These are phyloP conservation scores for Alternaria burnsii DNA, from an alignment of 2,329 filamentous ascomycete genomes.

Conservation along the genomic window DNA sequence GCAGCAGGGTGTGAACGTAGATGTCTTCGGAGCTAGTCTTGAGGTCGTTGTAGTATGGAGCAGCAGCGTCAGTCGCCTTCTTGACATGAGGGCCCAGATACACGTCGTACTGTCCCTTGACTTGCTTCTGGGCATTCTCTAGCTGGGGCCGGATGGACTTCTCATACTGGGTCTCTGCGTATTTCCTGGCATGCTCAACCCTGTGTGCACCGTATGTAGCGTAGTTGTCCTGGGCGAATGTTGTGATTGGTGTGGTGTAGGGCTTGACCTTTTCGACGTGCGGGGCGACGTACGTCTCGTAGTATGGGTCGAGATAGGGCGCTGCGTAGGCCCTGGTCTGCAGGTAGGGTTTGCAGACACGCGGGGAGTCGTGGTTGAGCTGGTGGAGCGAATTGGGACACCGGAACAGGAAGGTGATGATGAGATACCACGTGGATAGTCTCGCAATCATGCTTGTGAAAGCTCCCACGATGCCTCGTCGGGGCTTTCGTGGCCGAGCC, in stretches of 20 bases:
- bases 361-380: slow-evolving; percentile 74
- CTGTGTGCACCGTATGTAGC: slow-evolving; percentile 78
- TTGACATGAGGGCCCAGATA: slow-evolving; percentile 77
- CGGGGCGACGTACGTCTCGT: slow-evolving; percentile 81
- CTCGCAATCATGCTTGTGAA: slow-evolving; percentile 46
- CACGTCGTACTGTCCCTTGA: slow-evolving; percentile 72
- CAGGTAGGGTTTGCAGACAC: slow-evolving; percentile 82
- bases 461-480: slow-evolving; percentile 35
- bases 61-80: slow-evolving; percentile 64
- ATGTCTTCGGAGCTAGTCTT: slow-evolving; percentile 70
- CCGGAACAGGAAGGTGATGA: slow-evolving; percentile 80
- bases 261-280: slow-evolving; percentile 81
- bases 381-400: slow-evolving; percentile 77
- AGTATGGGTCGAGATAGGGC: slow-evolving; percentile 85
- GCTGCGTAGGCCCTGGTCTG: slow-evolving; percentile 70
- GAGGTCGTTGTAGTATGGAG: slow-evolving; percentile 77
- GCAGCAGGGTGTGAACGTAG: slow-evolving; percentile 76
- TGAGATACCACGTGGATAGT: slow-evolving; percentile 83
- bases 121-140: slow-evolving; percentile 68
- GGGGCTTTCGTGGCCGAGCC: slow-evolving; percentile 24
- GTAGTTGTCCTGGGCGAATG: slow-evolving; percentile 68
- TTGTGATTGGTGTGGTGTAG: slow-evolving; percentile 74
- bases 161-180: slow-evolving; percentile 78
- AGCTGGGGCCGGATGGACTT: slow-evolving; percentile 79
- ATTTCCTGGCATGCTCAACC: slow-evolving; percentile 71